phyloP scores from a whole-genome alignment of 768 basidiomycete species.

The Aureoboletus auriporus region DNA sequence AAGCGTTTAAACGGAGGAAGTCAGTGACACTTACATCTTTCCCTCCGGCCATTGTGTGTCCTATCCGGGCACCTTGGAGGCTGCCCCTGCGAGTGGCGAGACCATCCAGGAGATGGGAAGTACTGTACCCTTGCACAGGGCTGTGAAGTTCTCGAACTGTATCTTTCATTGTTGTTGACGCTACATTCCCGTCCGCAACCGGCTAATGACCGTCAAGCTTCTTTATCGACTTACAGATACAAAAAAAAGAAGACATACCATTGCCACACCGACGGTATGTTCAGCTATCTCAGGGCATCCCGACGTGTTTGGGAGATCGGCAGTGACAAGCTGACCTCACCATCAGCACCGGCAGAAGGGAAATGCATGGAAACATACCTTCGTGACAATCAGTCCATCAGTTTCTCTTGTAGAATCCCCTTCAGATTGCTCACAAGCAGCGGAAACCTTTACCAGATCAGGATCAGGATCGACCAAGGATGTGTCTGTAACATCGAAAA shows the following conservation, averaged over 20 bases:
- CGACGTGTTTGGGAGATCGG: neutral
- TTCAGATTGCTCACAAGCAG: neutral
- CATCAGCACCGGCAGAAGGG: neutral
- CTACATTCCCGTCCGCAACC: neutral
- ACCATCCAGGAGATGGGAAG: neutral
- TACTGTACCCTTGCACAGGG: no score
- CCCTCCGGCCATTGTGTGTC: neutral
- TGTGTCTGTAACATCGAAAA: constrained; percentile 9
- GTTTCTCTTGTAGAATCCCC: neutral
- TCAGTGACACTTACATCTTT: constrained; percentile 9
- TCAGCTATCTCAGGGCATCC: neutral
- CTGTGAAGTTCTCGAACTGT: neutral
- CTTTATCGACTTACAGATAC: neutral
- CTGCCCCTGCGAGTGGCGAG: neutral
- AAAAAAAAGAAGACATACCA: constrained; percentile 8
- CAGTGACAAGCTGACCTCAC: neutral
- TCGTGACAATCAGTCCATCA: neutral
- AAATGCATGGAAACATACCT: constrained; percentile 2
- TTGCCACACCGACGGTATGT: neutral
- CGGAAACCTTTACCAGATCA: neutral
- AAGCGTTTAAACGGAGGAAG: neutral
- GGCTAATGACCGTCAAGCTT: constrained; percentile 4
- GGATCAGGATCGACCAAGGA: neutral
- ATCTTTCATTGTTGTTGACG: neutral
- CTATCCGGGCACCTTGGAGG: neutral